A percentile compares a stretch with the other conserved stretches of the same genome.
These are phyloP conservation scores for Lactarius psammicola DNA, from an alignment of 768 basidiomycete genomes.

Conservation along the genomic window DNA sequence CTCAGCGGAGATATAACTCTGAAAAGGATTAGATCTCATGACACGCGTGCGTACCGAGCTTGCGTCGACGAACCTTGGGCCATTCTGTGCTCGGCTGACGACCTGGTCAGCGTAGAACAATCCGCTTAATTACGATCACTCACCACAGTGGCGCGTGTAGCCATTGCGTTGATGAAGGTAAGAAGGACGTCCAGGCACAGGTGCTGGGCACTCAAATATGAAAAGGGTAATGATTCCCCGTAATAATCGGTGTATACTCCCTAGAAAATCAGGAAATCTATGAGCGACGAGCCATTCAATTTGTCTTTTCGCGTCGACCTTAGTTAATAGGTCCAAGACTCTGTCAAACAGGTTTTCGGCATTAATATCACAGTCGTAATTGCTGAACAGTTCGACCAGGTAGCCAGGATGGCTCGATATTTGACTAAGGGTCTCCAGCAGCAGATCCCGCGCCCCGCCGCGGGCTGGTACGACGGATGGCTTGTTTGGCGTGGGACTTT, in stretches of 20 bases:
- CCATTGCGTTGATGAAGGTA: slow-evolving; percentile 86
- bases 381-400: slow-evolving; percentile 93
- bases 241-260: slow-evolving; percentile 75
- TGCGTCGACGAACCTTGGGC: slow-evolving; percentile 53
- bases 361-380: slow-evolving; percentile 96
- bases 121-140: slow-evolving; percentile 30
- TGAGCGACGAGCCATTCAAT: neutral
- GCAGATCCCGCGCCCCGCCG: slow-evolving; percentile 83
- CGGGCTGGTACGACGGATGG: slow-evolving; percentile 56
- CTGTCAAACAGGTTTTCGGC: slow-evolving; percentile 96
- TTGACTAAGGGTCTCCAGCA: slow-evolving; percentile 83
- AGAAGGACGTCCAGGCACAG: slow-evolving; percentile 86
- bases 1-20: slow-evolving; percentile 59
- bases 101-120: slow-evolving; percentile 5
- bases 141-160: slow-evolving; percentile 55
- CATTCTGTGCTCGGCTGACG: slow-evolving; percentile 47
- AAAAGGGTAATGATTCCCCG: slow-evolving; percentile 55
- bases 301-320: slow-evolving; percentile 35
- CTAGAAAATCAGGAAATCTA: slow-evolving; percentile 40
- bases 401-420: slow-evolving; percentile 83
- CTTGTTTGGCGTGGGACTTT: slow-evolving; percentile 46
- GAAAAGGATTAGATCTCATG: neutral
- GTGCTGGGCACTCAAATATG: slow-evolving; percentile 77
- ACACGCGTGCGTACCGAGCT: neutral
- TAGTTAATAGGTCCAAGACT: slow-evolving; percentile 82